phyloP scores from a whole-genome alignment of 371 early-diverging fungal species.

The Lichtheimia ramosa region DNA sequence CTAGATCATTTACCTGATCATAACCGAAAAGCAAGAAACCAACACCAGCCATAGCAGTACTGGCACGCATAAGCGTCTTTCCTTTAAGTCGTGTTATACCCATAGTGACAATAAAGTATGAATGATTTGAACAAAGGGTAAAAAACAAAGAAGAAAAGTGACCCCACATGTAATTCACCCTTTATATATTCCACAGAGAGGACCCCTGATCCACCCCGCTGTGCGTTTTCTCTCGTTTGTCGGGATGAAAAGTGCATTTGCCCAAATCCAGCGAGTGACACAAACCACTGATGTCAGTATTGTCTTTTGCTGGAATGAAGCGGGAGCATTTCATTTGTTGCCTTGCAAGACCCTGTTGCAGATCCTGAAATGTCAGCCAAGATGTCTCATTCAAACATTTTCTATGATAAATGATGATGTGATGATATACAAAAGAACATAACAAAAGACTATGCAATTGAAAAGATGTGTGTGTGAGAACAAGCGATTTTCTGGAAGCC shows the following conservation, averaged over 20 bases:
- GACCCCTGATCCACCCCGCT: background rate
- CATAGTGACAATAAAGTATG: constrained; percentile 8
- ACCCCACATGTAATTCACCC: background rate
- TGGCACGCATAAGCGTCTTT: constrained; percentile 33
- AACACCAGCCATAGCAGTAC: constrained; percentile 45
- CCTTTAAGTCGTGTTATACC: constrained; percentile 30
- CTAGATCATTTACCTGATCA: constrained; percentile 34
- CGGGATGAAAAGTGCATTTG: constrained; percentile 1
- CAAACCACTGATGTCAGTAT: constrained; percentile 14
- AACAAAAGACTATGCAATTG: too few relatives aligned
- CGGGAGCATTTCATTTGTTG: constrained; percentile 1
- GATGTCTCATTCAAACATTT: too few relatives aligned
- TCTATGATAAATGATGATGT: too few relatives aligned
- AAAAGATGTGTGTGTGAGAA: too few relatives aligned
- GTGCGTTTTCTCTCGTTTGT: background rate
- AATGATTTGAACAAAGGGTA: constrained; percentile 2
- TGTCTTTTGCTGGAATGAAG: constrained; percentile 4
- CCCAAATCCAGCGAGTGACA: constrained; percentile 6
- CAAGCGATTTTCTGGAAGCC: too few relatives aligned
- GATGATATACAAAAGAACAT: too few relatives aligned
- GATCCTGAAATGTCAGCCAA: too few relatives aligned
- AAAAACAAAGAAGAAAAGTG: background rate
- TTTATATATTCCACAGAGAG: background rate
- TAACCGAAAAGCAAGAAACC: constrained; percentile 55
- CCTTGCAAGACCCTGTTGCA: too few relatives aligned